phyloP scores from a whole-genome alignment of 2,329 filamentous ascomycete genomes.

The Xylaria digitata region DNA sequence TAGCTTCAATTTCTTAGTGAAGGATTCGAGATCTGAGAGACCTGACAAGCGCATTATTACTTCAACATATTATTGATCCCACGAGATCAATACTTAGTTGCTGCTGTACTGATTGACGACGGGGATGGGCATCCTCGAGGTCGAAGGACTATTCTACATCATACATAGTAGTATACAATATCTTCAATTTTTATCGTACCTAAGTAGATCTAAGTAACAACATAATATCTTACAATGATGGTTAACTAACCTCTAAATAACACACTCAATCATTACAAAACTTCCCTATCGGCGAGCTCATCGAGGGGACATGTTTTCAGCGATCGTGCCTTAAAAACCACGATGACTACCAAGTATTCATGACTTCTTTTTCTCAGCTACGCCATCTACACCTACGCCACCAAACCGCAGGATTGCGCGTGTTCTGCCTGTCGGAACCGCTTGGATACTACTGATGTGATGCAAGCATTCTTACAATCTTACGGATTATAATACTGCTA shows the following conservation, averaged over 20 bases:
- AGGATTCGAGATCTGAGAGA: conserved; percentile 5
- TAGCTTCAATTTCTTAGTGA: background rate
- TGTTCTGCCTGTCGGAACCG: background rate
- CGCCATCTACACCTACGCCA: conserved; percentile 19
- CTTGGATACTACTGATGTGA: background rate
- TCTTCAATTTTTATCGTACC: background rate
- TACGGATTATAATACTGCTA: background rate
- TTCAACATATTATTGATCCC: conserved; percentile 23
- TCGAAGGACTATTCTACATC: background rate
- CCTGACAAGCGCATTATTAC: conserved; percentile 10
- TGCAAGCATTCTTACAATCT: conserved; percentile 25
- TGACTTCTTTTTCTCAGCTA: conserved; percentile 26
- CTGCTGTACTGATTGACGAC: conserved; percentile 28
- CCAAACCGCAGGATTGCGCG: conserved; percentile 11
- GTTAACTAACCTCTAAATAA: background rate
- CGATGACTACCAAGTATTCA: background rate
- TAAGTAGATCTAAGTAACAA: too few relatives aligned
- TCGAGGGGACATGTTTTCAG: conserved; percentile 3
- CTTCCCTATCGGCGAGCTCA: background rate
- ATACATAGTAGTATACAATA: background rate
- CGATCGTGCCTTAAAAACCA: background rate
- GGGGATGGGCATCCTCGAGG: conserved; percentile 21
- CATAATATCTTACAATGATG: too few relatives aligned
- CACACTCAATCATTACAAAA: background rate
- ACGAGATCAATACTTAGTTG: conserved; percentile 13